Evolutionary conservation across 192 early-diverging fungal genomes (phyloP), one percentile per base, ranked within the genome.

Genomic region (Kappamyces sp.): DNA sequence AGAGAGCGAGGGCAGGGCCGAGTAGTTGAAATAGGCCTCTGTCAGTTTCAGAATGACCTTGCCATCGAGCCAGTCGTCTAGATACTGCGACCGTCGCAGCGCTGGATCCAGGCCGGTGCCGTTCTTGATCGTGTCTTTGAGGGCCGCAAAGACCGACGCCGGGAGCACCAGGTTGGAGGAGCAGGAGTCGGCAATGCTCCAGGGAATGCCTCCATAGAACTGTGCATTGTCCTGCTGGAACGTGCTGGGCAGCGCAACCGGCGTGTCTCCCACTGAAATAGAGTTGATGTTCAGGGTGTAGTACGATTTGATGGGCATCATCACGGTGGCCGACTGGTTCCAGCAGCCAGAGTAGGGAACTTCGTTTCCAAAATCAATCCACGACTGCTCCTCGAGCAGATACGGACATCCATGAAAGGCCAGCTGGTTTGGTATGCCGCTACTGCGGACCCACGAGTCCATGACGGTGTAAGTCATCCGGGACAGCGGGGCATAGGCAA

Each of bases 121-220:
- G 9, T 43, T 47, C 38, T 44, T n/a, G 9, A 59, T 6, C 9
- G 40, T 36, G 3, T 36, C 49, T 59, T 40, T 40, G 31, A 59
- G 46, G 12, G 9, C n/a, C n/a, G n/a, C 5, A 4, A 40, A 4
- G 6, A 59, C 1, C 3, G n/a, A 12, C 0, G 10, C 33, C 8
- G 57, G 57, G 34, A 59, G 13, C 35, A 36, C 6, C 12, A 59
- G 46, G 32, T 23, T 47, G 3, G 35, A 38, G 38, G 36, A 46
- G 43, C 57, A 59, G 36, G 57, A 38, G 31, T 59, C 57, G n/a
- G 49, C n/a, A 38, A 59, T 40, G 4, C 44, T 47, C 57, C 57
- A 59, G 4, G 36, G n/a, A 36, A 31, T 13, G 9, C 8, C 38
- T 2, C 42, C 57, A 59, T 15, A 32, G 31, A 40, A 40, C 5